Base-by-base conservation (phyloP, 345 rosid species). In the Hevea brasiliensis region DNA sequence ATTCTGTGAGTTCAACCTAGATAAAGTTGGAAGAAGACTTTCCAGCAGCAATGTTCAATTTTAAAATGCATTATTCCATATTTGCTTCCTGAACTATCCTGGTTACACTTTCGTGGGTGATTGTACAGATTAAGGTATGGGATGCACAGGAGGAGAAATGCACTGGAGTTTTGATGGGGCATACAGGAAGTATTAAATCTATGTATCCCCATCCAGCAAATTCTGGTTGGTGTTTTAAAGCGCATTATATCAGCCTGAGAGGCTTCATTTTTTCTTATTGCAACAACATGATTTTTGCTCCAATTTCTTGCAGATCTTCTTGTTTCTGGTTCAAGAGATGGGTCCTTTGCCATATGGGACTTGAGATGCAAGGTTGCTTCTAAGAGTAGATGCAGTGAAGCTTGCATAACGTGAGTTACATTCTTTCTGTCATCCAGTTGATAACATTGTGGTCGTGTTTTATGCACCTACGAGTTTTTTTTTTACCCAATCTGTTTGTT, bases 261-360 rank as follows among this genome's bases (percentile, higher is more conserved):
- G 48, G 59, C 5, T 35, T 20, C 37, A 6, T 55, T 2, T 51
- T 9, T 24, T 69, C 67, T 65, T 53, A 50, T 32, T 54, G 71
- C 54, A 7, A 15, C 21, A 27, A 8, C n/a, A 54, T 17, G 18
- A 26, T 35, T 8, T 62, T 20, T 9, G 18, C 4, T 47, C 37
- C 9, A 65, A 56, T 15, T 71, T 75, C 23, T 24, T 40, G 54
- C 81, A 94, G 98, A 90, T 85, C 74, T 94, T 74, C 75, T 92
- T 47, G 85, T 88, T 54, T 94, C 98, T 75, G 98, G 97, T 73
- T 89, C 98, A 24, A 86, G 98, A 81, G 98, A 92, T 82, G 98
- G 98, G 21, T 90, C 91, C 26, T 94, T 94, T 85, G 88, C 88
- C 11, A 60, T 88, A 41, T 94, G 98, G 98, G 98, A 94, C 79